These are phyloP conservation scores for Flaveria linearis DNA, from an alignment of 129 eudicot genomes.

Conservation along the genomic window DNA sequence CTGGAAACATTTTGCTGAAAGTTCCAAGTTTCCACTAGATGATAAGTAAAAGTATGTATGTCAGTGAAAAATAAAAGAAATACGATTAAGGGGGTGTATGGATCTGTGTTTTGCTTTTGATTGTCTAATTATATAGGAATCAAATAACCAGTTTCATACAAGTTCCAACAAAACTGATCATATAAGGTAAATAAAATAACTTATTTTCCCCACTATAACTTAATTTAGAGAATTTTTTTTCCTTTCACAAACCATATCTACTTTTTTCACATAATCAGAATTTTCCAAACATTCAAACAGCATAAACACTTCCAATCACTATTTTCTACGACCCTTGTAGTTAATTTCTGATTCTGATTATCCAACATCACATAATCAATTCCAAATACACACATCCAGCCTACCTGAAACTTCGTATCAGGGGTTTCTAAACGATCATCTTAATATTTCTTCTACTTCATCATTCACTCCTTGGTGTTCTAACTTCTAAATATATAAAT, in stretches of 20 bases:
- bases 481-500: slow-evolving; percentile 13
- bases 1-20: slow-evolving; percentile 85
- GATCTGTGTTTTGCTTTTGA: neutral
- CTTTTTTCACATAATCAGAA: no score
- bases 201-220: neutral
- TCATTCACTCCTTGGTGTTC: neutral
- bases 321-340: neutral
- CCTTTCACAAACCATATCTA: neutral
- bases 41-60: neutral
- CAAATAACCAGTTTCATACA: slow-evolving; percentile 3
- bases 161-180: neutral
- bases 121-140: neutral
- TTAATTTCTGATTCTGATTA: neutral
- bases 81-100: slow-evolving; percentile 1
- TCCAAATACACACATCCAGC: neutral
- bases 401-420: slow-evolving; percentile 6
- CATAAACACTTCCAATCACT: slow-evolving; percentile 3
- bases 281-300: neutral
- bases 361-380: neutral
- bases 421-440: neutral
- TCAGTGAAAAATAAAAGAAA: neutral
- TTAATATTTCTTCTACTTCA: no score
- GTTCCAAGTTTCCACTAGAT: slow-evolving; percentile 83
- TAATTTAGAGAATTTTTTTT: neutral
- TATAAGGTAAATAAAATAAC: neutral